Percentiles rank a stretch among this genome's conserved stretches.
These are phyloP conservation scores for Urochloa ruziziensis DNA, from an alignment of 176 grass and related monocot species.

Conservation along the genomic window DNA sequence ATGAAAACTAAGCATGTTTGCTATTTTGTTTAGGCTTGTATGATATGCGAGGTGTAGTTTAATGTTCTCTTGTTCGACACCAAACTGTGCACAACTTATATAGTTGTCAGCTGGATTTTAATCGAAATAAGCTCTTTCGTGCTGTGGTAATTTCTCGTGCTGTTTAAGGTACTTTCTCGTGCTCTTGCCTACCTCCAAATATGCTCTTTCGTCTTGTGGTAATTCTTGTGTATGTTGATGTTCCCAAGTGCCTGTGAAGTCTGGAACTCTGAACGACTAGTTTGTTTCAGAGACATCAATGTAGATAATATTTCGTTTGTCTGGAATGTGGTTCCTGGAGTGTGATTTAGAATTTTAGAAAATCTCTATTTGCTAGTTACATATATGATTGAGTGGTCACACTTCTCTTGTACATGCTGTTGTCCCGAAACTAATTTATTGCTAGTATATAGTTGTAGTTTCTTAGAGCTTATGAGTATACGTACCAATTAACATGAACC, in stretches of 20 bases:
- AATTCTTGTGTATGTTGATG: neutral
- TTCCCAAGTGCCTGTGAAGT: neutral
- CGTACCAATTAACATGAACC: neutral
- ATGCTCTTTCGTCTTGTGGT: neutral
- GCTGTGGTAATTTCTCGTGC: neutral
- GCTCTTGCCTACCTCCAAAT: neutral
- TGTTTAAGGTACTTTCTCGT: neutral
- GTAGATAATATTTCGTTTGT: neutral
- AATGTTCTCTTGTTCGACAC: neutral
- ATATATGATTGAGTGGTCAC: neutral
- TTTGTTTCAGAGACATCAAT: neutral
- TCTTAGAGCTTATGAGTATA: neutral
- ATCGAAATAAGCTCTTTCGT: neutral
- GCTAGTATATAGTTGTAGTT: neutral
- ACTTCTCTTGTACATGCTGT: neutral
- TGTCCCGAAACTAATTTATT: neutral
- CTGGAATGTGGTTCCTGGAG: neutral
- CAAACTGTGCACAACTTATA: neutral
- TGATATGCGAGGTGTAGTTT: neutral
- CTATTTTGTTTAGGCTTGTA: neutral
- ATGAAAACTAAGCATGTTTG: neutral
- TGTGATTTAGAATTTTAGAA: neutral
- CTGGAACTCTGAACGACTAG: neutral
- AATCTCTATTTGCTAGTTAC: neutral
- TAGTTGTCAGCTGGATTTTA: neutral